A percentile compares a stretch with the other conserved stretches of the same genome.
phyloP scores from a whole-genome alignment of 495 filamentous ascomycete genomes.

The Aspergillus cristatus region DNA sequence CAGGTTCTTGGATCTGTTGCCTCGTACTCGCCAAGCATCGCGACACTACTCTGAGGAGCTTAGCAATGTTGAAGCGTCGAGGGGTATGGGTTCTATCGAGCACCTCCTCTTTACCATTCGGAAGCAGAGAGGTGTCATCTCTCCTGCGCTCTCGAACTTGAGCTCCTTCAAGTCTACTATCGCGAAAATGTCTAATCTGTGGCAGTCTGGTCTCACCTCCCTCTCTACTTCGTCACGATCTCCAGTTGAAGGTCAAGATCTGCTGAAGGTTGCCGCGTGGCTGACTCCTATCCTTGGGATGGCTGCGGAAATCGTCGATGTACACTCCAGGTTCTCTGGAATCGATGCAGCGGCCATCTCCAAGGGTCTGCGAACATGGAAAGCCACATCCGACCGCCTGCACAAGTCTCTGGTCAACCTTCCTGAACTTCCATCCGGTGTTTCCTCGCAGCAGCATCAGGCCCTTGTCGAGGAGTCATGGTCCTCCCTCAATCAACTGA shows the following conservation, averaged over 20 bases:
- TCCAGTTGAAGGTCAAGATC: conserved; percentile 10
- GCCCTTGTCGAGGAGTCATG: conserved; percentile 37
- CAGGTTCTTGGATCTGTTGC: conserved; percentile 60
- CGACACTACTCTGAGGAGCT: conserved; percentile 76
- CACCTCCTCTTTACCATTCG: conserved; percentile 62
- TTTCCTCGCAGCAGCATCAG: conserved; percentile 38
- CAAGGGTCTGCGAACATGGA: conserved; percentile 39
- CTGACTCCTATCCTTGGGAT: conserved; percentile 40
- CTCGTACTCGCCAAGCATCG: conserved; percentile 52
- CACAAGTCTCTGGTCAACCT: conserved; percentile 34
- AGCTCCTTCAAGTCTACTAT: conserved; percentile 26
- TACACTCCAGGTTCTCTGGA: conserved; percentile 53
- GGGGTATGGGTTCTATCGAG: conserved; percentile 75
- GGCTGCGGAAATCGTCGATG: conserved; percentile 36
- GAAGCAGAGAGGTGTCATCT: conserved; percentile 53
- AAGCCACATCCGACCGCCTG: conserved; percentile 32
- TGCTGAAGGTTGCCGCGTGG: conserved; percentile 34
- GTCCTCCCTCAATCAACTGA: conserved; percentile 34
- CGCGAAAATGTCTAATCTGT: conserved; percentile 32
- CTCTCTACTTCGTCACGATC: conserved; percentile 19
- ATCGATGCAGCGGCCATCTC: conserved; percentile 32
- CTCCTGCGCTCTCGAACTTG: conserved; percentile 29
- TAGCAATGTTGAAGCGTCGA: conserved; percentile 61
- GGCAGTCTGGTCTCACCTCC: conserved; percentile 24
- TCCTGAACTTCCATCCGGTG: conserved; percentile 43